Base-by-base conservation (phyloP, 257 asterid genomes). In the Oldenlandia corymbosa region DNA sequence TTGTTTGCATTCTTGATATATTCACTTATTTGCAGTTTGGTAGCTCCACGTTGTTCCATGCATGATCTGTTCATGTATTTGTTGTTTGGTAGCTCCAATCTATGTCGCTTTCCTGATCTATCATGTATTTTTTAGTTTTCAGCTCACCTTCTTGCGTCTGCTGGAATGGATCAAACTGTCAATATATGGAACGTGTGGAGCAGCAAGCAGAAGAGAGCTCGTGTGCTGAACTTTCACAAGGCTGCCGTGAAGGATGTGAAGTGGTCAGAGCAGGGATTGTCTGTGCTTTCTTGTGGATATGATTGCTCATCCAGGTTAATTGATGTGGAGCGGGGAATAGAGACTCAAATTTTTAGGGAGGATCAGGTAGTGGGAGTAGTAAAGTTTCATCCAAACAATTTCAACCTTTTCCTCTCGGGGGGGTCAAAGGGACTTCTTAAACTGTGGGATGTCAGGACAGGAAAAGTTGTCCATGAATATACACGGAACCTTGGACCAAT, bases 121-220 rank as follows among this genome's bases (percentile, higher is more conserved):
- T 70, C 75, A 52, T 36, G 41, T 68, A 52, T 60, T 48, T n/a
- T 71, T 75, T 77, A 71, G 85, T 75, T 69, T 84, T 45, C 94
- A 89, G 96, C 84, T 77, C 96, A 89, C 80, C 95, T 92, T 72
- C 95, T 92, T 75, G 99, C 91, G 54, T 92, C 95, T 69, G 96
- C 94, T 5, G 91, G 90, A 67, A 85, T 89, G 93, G 99, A 92
- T 81, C 80, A 80, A 47, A 77, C 85, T 65, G 79, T 89, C 66
- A 67, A 78, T 73, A 83, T 89, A 76, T 92, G 97, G 95, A 92
- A 89, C 71, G 96, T 85, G 28, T 92, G 96, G 96, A 81, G 91
- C 68, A 71, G 75, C 73, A 81, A 79, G 30, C 76, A 77, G 58
- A 92, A 87, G 76, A 80, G 62, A 68, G 94, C 85, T 34, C 77